Conservation (phyloP, 345 rosid genomes). For the Murraya paniculata region DNA sequence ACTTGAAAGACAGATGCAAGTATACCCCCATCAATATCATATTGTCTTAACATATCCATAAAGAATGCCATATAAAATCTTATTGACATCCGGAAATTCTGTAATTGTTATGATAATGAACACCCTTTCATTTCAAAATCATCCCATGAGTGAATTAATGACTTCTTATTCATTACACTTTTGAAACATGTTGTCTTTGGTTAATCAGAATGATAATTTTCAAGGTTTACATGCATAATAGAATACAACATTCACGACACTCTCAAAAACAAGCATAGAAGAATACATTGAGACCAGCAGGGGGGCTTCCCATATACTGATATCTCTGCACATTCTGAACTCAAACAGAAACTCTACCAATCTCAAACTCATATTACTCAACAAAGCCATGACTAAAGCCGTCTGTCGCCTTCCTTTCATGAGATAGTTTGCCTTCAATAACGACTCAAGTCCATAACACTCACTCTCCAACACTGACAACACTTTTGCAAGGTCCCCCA, state of each 20-base stretch:
- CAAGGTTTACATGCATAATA: conserved; percentile 33
- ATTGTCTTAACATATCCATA: background rate
- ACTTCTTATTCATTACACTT: background rate
- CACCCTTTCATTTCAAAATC: background rate
- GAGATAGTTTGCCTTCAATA: conserved; percentile 27
- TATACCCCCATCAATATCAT: background rate
- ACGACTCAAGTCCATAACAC: conserved; percentile 24
- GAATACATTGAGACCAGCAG: conserved; percentile 28
- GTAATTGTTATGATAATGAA: background rate
- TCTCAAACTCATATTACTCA: conserved; percentile 17
- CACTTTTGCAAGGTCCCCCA: conserved; percentile 28
- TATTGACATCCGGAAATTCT: background rate
- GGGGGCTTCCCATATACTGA: conserved; percentile 18
- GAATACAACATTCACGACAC: conserved; percentile 25
- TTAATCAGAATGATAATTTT: background rate
- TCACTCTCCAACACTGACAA: conserved; percentile 20
- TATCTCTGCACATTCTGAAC: conserved; percentile 19
- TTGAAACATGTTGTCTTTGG: background rate
- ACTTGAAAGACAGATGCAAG: background rate
- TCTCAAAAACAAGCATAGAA: conserved; percentile 22
- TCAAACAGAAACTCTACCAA: conserved; percentile 20
- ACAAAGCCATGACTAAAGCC: conserved; percentile 24
- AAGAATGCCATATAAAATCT: background rate
- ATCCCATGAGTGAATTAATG: too few species aligned
- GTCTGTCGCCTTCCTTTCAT: conserved; percentile 30